Evolutionary conservation across 129 eudicot genomes (phyloP).

Genomic region (Mikania micrantha): DNA sequence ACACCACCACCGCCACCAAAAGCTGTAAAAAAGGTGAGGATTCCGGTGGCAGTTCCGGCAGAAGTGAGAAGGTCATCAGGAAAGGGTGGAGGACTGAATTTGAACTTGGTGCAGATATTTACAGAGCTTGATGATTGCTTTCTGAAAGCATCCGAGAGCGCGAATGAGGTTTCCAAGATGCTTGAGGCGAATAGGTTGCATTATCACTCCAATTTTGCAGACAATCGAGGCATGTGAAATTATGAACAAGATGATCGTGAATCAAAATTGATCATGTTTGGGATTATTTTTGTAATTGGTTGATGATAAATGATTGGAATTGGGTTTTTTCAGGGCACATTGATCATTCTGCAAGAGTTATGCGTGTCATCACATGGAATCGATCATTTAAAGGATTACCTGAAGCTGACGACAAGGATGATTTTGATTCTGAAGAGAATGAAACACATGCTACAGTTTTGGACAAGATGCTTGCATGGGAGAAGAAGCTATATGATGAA

Average conservation of each 20-base stretch:
- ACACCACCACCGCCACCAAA: constrained; percentile 42
- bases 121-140: constrained; percentile 81
- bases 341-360: constrained; percentile 92
- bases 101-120: constrained; percentile 57
- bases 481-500: constrained; percentile 95
- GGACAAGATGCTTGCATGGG: constrained; percentile 99
- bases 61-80: constrained; percentile 39
- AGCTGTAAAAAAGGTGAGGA: constrained; percentile 42
- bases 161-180: constrained; percentile 87
- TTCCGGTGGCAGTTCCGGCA: constrained; percentile 27
- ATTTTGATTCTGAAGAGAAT: constrained; percentile 89
- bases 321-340: constrained; percentile 52
- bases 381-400: constrained; percentile 77
- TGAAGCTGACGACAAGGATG: constrained; percentile 71
- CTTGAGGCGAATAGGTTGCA: constrained; percentile 92
- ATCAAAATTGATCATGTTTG: no score
- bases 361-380: constrained; percentile 98
- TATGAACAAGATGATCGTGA: background rate
- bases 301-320: background rate
- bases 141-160: constrained; percentile 85
- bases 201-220: constrained; percentile 95
- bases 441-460: constrained; percentile 96
- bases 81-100: constrained; percentile 32
- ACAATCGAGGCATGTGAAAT: constrained; percentile 73
- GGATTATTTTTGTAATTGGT: background rate